Conservation (phyloP, 2,329 filamentous ascomycete genomes). For the Rutstroemia sp. region DNA sequence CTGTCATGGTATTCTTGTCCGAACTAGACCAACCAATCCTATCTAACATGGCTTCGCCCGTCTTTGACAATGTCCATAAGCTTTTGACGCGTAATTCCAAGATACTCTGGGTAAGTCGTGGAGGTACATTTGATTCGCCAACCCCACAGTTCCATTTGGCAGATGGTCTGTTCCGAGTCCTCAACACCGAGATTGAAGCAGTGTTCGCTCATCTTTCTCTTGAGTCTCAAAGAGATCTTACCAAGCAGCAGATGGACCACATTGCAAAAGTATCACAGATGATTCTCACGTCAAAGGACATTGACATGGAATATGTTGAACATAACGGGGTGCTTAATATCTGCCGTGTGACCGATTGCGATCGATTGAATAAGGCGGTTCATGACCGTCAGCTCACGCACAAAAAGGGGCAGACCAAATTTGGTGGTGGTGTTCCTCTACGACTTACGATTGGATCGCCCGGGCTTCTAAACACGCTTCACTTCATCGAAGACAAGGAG, state of each 20-base stretch:
- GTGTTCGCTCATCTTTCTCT: not conserved
- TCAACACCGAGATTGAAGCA: not conserved
- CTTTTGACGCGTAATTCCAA: not conserved
- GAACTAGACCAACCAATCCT: not conserved
- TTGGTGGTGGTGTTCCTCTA: not conserved
- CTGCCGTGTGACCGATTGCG: not conserved
- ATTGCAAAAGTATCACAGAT: not conserved
- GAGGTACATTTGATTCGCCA: not conserved
- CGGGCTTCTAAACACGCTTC: not conserved
- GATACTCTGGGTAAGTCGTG: not conserved
- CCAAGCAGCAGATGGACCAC: not conserved
- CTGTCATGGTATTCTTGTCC: not conserved
- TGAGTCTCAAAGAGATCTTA: not conserved
- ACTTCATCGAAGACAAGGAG: not conserved
- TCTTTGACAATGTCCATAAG: not conserved
- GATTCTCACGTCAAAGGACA: not conserved
- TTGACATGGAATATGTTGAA: slow-evolving; percentile 11
- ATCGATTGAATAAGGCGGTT: not conserved
- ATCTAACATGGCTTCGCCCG: not conserved
- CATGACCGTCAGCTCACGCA: not conserved
- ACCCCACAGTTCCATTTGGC: not conserved
- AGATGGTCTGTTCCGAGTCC: not conserved
- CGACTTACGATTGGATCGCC: not conserved
- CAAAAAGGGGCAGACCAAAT: not conserved
- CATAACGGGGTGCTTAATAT: slow-evolving; percentile 1